A percentile compares a stretch with the other conserved stretches of the same genome.
These are phyloP conservation scores for Tilletia walkeri DNA, from an alignment of 1,284 basidiomycete species.

Conservation along the genomic window DNA sequence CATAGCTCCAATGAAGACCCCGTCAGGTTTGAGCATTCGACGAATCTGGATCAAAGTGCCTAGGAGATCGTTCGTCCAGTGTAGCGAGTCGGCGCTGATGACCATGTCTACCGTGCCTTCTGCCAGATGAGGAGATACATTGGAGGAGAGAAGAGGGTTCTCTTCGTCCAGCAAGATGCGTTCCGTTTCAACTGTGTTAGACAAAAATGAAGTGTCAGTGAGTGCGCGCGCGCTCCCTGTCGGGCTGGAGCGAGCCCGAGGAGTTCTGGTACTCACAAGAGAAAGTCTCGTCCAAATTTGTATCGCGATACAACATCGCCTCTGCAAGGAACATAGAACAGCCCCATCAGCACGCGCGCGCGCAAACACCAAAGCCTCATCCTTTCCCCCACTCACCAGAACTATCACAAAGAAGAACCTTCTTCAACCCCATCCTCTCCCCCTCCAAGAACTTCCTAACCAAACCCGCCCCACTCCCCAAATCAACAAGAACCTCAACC, in stretches of 20 bases:
- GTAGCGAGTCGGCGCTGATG: slow-evolving; percentile 83
- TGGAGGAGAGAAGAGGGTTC: slow-evolving; percentile 1
- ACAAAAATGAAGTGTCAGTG: background rate
- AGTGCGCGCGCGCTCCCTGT: too few species aligned
- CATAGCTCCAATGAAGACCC: slow-evolving; percentile 89
- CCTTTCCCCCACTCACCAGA: slow-evolving; percentile 65
- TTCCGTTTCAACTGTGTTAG: slow-evolving; percentile 37
- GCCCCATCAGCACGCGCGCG: background rate
- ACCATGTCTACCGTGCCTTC: slow-evolving; percentile 83
- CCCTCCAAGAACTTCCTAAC: slow-evolving; percentile 79
- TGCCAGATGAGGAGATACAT: slow-evolving; percentile 59
- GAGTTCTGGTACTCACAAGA: slow-evolving; percentile 19
- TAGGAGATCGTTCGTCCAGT: slow-evolving; percentile 98
- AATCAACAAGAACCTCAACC: slow-evolving; percentile 77
- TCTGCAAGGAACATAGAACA: background rate
- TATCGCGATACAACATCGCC: slow-evolving; percentile 37
- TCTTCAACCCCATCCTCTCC: slow-evolving; percentile 64
- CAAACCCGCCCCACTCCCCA: slow-evolving; percentile 92
- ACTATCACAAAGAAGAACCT: slow-evolving; percentile 81
- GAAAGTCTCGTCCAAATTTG: slow-evolving; percentile 37
- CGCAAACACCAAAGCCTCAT: slow-evolving; percentile 3
- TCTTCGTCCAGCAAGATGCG: slow-evolving; percentile 51
- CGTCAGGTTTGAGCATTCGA: slow-evolving; percentile 82
- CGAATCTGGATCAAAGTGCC: slow-evolving; percentile 86
- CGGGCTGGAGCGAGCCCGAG: too few species aligned